Evolutionary conservation across 495 filamentous ascomycete species (phyloP).

Genomic region (Aspergillus egyptiacus): DNA sequence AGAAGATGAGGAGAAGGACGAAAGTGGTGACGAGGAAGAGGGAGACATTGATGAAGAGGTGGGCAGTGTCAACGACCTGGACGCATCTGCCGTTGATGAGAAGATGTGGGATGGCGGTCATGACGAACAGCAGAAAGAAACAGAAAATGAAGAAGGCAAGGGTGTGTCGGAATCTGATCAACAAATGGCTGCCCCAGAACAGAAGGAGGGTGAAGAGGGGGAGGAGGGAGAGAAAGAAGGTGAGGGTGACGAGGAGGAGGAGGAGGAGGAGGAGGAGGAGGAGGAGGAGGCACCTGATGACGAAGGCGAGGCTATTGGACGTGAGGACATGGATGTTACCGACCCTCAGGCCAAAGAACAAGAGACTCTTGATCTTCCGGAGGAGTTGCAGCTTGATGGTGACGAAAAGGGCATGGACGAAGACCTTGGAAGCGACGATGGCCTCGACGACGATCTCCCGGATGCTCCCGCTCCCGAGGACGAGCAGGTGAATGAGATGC

Average conservation of each 20-base stretch:
- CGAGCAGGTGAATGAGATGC: conserved; percentile 21
- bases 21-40: conserved; percentile 48
- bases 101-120: conserved; percentile 92
- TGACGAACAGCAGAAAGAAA: conserved; percentile 75
- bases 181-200: conserved; percentile 53
- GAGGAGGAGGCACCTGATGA: conserved; percentile 53
- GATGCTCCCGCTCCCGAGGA: conserved; percentile 50
- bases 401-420: conserved; percentile 54
- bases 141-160: conserved; percentile 64
- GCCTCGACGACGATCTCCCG: conserved; percentile 64
- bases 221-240: conserved; percentile 41
- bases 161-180: conserved; percentile 60
- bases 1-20: conserved; percentile 61
- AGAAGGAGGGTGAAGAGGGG: conserved; percentile 45
- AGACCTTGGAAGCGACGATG: conserved; percentile 59
- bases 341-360: conserved; percentile 72
- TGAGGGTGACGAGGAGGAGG: conserved; percentile 45
- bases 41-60: conserved; percentile 80
- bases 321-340: conserved; percentile 56
- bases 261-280: conserved; percentile 52
- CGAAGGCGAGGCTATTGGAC: conserved; percentile 55
- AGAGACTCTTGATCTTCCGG: conserved; percentile 57
- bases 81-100: conserved; percentile 85
- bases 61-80: conserved; percentile 83
- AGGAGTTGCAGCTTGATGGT: conserved; percentile 65